A percentile compares a stretch with the other conserved stretches of the same genome.
phyloP scores from a whole-genome alignment of 2,329 filamentous ascomycete genomes.

The Penicillium sp. region DNA sequence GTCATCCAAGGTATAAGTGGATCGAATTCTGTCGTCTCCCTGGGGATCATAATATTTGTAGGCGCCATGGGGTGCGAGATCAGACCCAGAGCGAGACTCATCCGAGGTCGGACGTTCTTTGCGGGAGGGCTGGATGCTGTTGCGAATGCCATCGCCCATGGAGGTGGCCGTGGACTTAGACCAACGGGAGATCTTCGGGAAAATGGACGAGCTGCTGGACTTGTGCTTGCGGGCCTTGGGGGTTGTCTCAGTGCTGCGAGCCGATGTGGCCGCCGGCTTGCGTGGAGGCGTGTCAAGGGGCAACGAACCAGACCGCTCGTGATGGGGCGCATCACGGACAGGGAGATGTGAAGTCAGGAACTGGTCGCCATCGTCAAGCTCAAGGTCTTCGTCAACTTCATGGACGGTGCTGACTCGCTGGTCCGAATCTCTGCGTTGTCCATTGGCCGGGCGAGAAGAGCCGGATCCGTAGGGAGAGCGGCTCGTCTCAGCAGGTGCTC shows the following conservation, averaged over 20 bases:
- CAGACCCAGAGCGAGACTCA: slow-evolving; percentile 74
- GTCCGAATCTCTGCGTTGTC: slow-evolving; percentile 58
- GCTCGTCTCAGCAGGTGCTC: slow-evolving; percentile 67
- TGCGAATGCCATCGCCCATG: slow-evolving; percentile 73
- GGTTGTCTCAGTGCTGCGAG: slow-evolving; percentile 75
- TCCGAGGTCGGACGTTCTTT: slow-evolving; percentile 63
- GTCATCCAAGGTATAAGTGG: slow-evolving; percentile 44
- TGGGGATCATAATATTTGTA: slow-evolving; percentile 50
- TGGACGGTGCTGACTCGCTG: slow-evolving; percentile 88
- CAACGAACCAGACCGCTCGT: slow-evolving; percentile 44
- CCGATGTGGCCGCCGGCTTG: slow-evolving; percentile 41
- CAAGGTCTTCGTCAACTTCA: slow-evolving; percentile 70
- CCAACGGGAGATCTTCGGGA: slow-evolving; percentile 95
- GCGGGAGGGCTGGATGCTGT: slow-evolving; percentile 55
- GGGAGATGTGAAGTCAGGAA: slow-evolving; percentile 57
- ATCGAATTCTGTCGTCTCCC: slow-evolving; percentile 48
- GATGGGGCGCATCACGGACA: slow-evolving; percentile 53
- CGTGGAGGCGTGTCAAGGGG: slow-evolving; percentile 49
- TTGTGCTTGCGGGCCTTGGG: slow-evolving; percentile 82
- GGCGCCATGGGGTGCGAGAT: slow-evolving; percentile 64
- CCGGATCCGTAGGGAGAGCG: slow-evolving; percentile 73
- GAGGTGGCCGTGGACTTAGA: slow-evolving; percentile 94
- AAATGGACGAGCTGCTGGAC: slow-evolving; percentile 74
- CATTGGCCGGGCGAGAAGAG: slow-evolving; percentile 46
- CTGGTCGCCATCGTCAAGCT: slow-evolving; percentile 53